Evolutionary conservation across 495 filamentous ascomycete genomes (phyloP).

Genomic region (Aspergillus sclerotioniger): DNA sequence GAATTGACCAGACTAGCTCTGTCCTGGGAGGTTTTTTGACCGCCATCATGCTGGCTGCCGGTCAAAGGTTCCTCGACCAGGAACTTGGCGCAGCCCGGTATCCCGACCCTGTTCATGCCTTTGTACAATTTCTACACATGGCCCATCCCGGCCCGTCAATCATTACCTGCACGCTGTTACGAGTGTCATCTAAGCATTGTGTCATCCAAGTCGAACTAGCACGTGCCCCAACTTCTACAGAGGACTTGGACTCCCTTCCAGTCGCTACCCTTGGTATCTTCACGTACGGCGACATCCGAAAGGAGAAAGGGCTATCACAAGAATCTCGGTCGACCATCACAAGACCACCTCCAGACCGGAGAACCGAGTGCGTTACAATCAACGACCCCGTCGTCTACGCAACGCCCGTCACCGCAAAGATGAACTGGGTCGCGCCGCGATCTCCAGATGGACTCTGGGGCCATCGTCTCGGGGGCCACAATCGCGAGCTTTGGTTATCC

Average conservation of each 20-base stretch:
- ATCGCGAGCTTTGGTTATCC: slow-evolving; percentile 25
- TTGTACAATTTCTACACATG: slow-evolving; percentile 24
- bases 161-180: slow-evolving; percentile 15
- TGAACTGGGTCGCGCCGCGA: slow-evolving; percentile 23
- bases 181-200: slow-evolving; percentile 18
- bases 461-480: slow-evolving; percentile 23
- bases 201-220: slow-evolving; percentile 22
- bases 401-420: slow-evolving; percentile 21
- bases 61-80: slow-evolving; percentile 12
- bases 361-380: slow-evolving; percentile 21
- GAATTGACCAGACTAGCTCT: slow-evolving; percentile 18
- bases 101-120: slow-evolving; percentile 23
- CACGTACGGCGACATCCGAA: slow-evolving; percentile 20
- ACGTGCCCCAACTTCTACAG: background rate
- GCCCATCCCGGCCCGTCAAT: slow-evolving; percentile 16
- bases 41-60: slow-evolving; percentile 20
- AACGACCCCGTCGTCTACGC: slow-evolving; percentile 25
- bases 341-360: slow-evolving; percentile 12
- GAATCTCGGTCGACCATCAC: background rate
- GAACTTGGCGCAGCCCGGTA: slow-evolving; percentile 13
- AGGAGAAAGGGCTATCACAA: slow-evolving; percentile 19
- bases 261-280: slow-evolving; percentile 13
- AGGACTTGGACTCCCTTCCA: background rate
- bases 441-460: slow-evolving; percentile 21
- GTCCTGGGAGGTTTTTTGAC: slow-evolving; percentile 23